These are phyloP conservation scores for Russula dissimulans DNA, from an alignment of 768 basidiomycete genomes.

Conservation along the genomic window DNA sequence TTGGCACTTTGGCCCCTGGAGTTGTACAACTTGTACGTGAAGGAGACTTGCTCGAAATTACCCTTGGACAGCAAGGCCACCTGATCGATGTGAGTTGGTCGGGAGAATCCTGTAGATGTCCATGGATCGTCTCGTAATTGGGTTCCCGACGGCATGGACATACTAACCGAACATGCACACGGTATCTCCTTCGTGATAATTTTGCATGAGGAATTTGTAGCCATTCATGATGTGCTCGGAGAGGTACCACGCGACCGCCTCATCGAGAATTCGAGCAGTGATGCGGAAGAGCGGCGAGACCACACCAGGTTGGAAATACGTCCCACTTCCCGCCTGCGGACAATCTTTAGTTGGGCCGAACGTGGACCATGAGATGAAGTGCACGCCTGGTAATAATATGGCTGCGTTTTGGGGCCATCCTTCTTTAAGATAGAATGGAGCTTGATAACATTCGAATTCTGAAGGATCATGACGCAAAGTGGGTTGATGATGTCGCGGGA, in stretches of 20 bases:
- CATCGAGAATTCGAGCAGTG: neutral
- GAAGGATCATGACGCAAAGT: neutral
- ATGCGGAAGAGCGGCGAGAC: constrained; percentile 4
- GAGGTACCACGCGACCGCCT: constrained; percentile 9
- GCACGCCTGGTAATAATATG: constrained; percentile 9
- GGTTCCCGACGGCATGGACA: neutral
- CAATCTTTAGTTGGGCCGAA: neutral
- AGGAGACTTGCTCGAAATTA: constrained; percentile 59
- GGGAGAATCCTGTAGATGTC: constrained; percentile 57
- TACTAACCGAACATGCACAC: constrained; percentile 60
- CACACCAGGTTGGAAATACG: constrained; percentile 5
- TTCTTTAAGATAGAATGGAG: constrained; percentile 61
- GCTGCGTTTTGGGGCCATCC: constrained; percentile 28
- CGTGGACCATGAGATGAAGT: too few relatives aligned
- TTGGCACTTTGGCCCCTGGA: constrained; percentile 33
- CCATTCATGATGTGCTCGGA: constrained; percentile 40
- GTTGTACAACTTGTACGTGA: constrained; percentile 68
- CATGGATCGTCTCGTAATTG: neutral
- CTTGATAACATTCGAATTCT: constrained; percentile 65
- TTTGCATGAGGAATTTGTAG: constrained; percentile 72
- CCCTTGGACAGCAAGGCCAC: constrained; percentile 61
- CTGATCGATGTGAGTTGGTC: constrained; percentile 51
- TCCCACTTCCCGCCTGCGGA: constrained; percentile 5
- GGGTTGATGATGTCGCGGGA: neutral
- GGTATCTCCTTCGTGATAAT: constrained; percentile 59